These are phyloP conservation scores for Fonsecaea pedrosoi DNA, from an alignment of 2,329 filamentous ascomycete genomes.

Conservation along the genomic window DNA sequence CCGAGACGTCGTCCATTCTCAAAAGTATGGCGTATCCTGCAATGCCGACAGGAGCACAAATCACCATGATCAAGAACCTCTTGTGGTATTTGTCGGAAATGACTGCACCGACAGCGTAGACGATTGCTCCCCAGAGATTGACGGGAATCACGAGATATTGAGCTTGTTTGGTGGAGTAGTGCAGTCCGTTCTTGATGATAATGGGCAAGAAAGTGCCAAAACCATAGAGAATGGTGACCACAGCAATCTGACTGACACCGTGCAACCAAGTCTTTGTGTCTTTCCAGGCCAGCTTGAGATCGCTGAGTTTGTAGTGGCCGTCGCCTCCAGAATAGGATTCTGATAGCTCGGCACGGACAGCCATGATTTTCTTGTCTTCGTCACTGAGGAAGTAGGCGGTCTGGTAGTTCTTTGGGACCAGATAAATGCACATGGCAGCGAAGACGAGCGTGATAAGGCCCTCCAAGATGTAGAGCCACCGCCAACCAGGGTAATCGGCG, in stretches of 20 bases:
- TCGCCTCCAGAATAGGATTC: constrained; percentile 39
- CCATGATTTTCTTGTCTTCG: constrained; percentile 44
- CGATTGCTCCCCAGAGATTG: constrained; percentile 44
- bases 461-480: constrained; percentile 44
- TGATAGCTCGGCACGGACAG: constrained; percentile 45
- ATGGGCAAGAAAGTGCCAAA: constrained; percentile 64
- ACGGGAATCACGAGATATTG: constrained; percentile 49
- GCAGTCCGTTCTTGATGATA: constrained; percentile 60
- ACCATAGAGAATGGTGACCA: constrained; percentile 47
- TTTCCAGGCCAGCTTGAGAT: constrained; percentile 41
- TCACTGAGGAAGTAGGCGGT: constrained; percentile 44
- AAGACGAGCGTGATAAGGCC: constrained; percentile 43
- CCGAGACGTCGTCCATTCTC: constrained; percentile 36
- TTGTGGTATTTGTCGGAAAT: constrained; percentile 44
- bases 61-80: constrained; percentile 47
- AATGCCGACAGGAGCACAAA: constrained; percentile 44
- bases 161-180: constrained; percentile 53
- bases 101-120: constrained; percentile 42
- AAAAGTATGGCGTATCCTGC: constrained; percentile 47
- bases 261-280: constrained; percentile 46
- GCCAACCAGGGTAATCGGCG: constrained; percentile 49
- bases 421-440: constrained; percentile 39
- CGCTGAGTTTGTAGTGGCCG: constrained; percentile 42
- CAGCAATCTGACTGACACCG: constrained; percentile 45
- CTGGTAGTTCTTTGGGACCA: constrained; percentile 45